Percentiles rank a stretch among this genome's conserved stretches.
These are phyloP conservation scores for Ceratobasidium sp. DNA, from an alignment of 1,284 basidiomycete species.

Conservation along the genomic window DNA sequence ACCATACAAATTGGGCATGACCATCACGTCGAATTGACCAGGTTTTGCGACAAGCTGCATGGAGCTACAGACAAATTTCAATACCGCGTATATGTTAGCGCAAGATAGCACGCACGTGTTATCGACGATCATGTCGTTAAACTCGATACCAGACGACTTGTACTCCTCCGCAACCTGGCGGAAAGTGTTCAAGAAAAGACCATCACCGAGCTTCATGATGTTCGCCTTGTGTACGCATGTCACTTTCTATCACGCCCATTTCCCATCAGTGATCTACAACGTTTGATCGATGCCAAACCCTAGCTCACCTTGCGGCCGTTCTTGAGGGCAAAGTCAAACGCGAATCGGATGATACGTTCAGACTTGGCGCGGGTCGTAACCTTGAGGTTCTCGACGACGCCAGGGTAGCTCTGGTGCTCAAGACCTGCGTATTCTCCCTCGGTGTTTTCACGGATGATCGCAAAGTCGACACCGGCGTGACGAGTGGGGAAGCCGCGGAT, in stretches of 20 bases:
- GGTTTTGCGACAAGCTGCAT: slow-evolving; percentile 99
- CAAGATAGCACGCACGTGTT: slow-evolving; percentile 78
- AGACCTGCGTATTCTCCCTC: slow-evolving; percentile 99
- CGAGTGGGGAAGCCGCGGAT: slow-evolving; percentile 97
- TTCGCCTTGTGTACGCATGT: slow-evolving; percentile 99
- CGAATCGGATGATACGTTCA: slow-evolving; percentile 97
- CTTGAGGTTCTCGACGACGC: slow-evolving; percentile 99
- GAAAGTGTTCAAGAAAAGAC: slow-evolving; percentile 99
- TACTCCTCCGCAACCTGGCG: slow-evolving; percentile 96
- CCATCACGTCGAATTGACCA: slow-evolving; percentile 98
- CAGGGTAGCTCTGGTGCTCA: slow-evolving; percentile 98
- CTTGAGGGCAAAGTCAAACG: slow-evolving; percentile 99
- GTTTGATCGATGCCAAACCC: background rate
- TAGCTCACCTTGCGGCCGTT: slow-evolving; percentile 73
- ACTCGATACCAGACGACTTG: slow-evolving; percentile 91
- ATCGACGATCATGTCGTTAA: slow-evolving; percentile 99
- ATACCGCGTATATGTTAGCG: slow-evolving; percentile 5
- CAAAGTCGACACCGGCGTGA: slow-evolving; percentile 97
- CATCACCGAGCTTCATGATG: slow-evolving; percentile 99
- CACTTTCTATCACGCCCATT: slow-evolving; percentile 79
- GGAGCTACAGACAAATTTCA: slow-evolving; percentile 67
- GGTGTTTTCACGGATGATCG: slow-evolving; percentile 99
- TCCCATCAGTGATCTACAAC: slow-evolving; percentile 20
- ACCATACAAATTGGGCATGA: slow-evolving; percentile 75
- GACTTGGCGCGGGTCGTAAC: slow-evolving; percentile 96